Conservation (phyloP, 345 rosid genomes). For the Bruguiera gymnorhiza region DNA sequence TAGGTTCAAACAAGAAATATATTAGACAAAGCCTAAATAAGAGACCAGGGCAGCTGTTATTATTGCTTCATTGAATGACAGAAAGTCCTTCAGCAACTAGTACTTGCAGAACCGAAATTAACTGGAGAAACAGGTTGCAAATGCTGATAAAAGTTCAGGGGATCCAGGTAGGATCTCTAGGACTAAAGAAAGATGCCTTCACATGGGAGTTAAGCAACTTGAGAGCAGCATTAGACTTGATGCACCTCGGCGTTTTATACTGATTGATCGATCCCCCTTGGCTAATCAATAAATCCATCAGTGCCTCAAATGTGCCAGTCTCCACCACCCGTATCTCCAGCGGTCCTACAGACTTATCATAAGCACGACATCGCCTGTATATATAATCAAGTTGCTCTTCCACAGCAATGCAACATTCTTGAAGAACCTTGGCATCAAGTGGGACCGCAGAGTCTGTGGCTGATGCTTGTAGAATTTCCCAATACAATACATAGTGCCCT, state of each 20-base stretch:
- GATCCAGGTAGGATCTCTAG: conserved; percentile 57
- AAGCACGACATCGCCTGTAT: conserved; percentile 54
- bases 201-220: conserved; percentile 53
- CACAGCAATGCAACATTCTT: conserved; percentile 53
- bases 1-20: too few species aligned
- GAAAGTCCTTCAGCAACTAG: neutral
- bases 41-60: too few species aligned
- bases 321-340: conserved; percentile 60
- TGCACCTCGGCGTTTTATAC: conserved; percentile 67
- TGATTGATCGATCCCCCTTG: conserved; percentile 69
- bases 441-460: conserved; percentile 8
- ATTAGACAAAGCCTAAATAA: too few species aligned
- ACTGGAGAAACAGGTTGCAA: neutral
- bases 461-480: conserved; percentile 40
- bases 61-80: too few species aligned
- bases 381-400: conserved; percentile 57
- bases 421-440: conserved; percentile 30
- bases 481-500: conserved; percentile 58
- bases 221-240: conserved; percentile 44
- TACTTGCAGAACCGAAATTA: neutral
- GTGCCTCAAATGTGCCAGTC: conserved; percentile 44
- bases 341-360: conserved; percentile 52
- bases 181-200: conserved; percentile 50
- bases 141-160: conserved; percentile 24
- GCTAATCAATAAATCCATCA: conserved; percentile 57